Evolutionary conservation across 1,284 basidiomycete genomes (phyloP).

Genomic region (Coniferiporia weirii): DNA sequence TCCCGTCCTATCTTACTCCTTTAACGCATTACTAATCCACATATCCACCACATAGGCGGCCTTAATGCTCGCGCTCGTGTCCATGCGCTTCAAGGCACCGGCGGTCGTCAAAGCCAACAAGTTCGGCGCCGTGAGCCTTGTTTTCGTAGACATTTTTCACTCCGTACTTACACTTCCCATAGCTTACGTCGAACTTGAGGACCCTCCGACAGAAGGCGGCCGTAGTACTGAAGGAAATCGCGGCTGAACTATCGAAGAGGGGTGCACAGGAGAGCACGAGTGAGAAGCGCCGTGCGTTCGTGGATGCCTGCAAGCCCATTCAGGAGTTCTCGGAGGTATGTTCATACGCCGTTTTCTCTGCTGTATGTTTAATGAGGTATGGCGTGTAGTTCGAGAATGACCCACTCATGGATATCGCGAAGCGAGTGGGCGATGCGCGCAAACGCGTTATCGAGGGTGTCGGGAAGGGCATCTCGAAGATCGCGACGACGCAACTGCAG

Average conservation of each 20-base stretch:
- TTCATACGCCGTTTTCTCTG: conserved; percentile 2
- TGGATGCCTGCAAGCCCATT: conserved; percentile 44
- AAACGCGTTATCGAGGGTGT: conserved; percentile 68
- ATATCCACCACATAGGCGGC: conserved; percentile 50
- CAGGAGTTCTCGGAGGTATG: conserved; percentile 39
- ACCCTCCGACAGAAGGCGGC: conserved; percentile 49
- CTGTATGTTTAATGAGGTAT: not conserved
- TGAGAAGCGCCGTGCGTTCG: conserved; percentile 48
- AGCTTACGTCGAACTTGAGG: conserved; percentile 66
- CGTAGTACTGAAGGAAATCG: conserved; percentile 51
- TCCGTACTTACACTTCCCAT: not conserved
- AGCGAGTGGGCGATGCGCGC: conserved; percentile 60
- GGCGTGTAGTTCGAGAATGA: conserved; percentile 57
- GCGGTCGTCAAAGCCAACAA: conserved; percentile 68
- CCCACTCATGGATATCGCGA: conserved; percentile 54
- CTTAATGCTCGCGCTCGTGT: conserved; percentile 58
- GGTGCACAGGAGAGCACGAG: conserved; percentile 45
- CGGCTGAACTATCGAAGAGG: conserved; percentile 42
- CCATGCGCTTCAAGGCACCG: conserved; percentile 62
- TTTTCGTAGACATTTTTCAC: conserved; percentile 2
- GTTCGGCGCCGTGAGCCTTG: conserved; percentile 48
- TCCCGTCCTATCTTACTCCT: not conserved
- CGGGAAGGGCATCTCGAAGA: conserved; percentile 57
- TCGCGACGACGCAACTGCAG: conserved; percentile 25
- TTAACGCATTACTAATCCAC: conserved; percentile 10